A percentile compares a stretch with the other conserved stretches of the same genome.
phyloP scores from a whole-genome alignment of 1,284 basidiomycete genomes.

The Inonotus obliquus region DNA sequence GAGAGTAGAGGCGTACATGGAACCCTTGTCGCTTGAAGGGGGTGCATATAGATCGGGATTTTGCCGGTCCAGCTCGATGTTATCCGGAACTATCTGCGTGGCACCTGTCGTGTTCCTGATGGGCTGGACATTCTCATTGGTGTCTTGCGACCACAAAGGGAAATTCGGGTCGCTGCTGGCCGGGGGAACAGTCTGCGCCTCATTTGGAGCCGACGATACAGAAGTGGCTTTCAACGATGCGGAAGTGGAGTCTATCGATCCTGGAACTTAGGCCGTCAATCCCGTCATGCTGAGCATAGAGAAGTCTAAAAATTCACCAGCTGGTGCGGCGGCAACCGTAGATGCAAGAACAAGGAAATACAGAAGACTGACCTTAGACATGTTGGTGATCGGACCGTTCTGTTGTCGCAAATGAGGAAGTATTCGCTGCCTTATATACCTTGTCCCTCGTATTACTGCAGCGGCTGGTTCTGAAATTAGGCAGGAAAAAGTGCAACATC shows the following conservation, averaged over 20 bases:
- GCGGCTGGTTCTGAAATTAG: neutral
- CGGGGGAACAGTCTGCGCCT: slow-evolving; percentile 38
- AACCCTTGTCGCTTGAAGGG: slow-evolving; percentile 61
- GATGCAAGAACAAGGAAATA: slow-evolving; percentile 1
- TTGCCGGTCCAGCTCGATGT: slow-evolving; percentile 46
- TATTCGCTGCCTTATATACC: neutral
- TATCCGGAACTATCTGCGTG: slow-evolving; percentile 51
- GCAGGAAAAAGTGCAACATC: neutral
- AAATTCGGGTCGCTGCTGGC: slow-evolving; percentile 50
- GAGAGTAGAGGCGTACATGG: slow-evolving; percentile 41
- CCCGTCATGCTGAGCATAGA: neutral
- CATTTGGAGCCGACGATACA: slow-evolving; percentile 8
- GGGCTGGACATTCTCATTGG: slow-evolving; percentile 29
- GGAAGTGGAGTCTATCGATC: neutral
- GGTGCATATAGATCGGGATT: slow-evolving; percentile 62
- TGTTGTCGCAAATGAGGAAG: neutral
- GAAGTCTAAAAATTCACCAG: neutral
- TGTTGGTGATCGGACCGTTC: neutral
- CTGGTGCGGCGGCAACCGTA: slow-evolving; percentile 5
- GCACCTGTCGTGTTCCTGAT: slow-evolving; percentile 44
- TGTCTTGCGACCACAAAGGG: slow-evolving; percentile 35
- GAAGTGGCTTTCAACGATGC: neutral
- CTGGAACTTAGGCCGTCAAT: neutral
- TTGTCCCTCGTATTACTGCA: neutral
- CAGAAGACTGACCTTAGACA: slow-evolving; percentile 6